phyloP scores from a whole-genome alignment of 257 asterid genomes.

The Verbascum thapsus region DNA sequence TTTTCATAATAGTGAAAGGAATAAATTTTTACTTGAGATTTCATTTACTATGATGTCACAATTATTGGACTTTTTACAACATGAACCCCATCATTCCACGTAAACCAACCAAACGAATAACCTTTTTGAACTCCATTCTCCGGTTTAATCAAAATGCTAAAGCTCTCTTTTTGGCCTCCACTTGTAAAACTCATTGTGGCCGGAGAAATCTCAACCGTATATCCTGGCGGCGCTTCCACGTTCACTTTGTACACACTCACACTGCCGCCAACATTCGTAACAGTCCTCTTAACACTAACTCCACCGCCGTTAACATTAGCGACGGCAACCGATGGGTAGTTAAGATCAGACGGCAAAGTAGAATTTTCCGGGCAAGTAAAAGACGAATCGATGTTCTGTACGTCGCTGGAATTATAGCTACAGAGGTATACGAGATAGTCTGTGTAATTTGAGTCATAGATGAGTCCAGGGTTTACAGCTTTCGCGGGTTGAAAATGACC shows the following conservation, averaged over 20 bases:
- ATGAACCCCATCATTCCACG: conserved; percentile 36
- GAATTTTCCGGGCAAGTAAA: conserved; percentile 16
- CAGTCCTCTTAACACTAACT: conserved; percentile 8
- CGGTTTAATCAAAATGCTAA: conserved; percentile 16
- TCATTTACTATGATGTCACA: conserved; percentile 7
- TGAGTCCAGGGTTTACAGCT: conserved; percentile 19
- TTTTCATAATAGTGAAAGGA: too few species aligned
- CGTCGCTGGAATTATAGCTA: background rate
- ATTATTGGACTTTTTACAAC: conserved; percentile 30
- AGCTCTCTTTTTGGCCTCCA: conserved; percentile 19
- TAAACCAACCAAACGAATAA: conserved; percentile 33
- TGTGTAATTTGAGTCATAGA: conserved; percentile 21
- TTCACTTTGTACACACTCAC: conserved; percentile 18
- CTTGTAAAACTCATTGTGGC: conserved; percentile 12
- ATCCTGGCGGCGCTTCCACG: conserved; percentile 27
- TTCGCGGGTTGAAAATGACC: conserved; percentile 24
- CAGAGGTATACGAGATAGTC: conserved; percentile 29
- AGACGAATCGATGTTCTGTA: conserved; percentile 3
- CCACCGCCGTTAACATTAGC: conserved; percentile 8
- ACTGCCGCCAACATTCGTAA: conserved; percentile 25
- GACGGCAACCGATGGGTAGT: conserved; percentile 31
- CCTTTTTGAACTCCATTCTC: background rate
- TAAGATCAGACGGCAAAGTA: conserved; percentile 18
- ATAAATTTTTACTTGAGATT: too few species aligned
- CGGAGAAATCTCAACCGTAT: conserved; percentile 31